Evolutionary conservation across 768 basidiomycete genomes (phyloP), one percentile per base, ranked within the genome.

Genomic region (Macrolepiota fuliginosa): DNA sequence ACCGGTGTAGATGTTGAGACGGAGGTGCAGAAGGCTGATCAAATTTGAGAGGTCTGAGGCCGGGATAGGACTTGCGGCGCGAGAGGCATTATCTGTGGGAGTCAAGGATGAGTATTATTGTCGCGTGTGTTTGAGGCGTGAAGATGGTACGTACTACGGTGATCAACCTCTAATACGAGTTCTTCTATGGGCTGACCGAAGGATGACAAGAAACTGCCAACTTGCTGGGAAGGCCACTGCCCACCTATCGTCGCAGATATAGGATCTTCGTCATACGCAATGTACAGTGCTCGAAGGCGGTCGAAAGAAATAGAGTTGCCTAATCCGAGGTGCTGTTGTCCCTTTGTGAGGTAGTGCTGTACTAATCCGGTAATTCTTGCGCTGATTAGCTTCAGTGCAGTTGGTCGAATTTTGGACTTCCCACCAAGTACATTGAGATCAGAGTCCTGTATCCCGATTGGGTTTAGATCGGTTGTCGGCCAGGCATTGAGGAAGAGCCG

Each of bases 251-350:
- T 19, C 19, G 45, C 29, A 19, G 22, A 27, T 19, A 27, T 7
- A 25, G 45, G 56, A 36, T 57, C 56, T 27, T 57, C 56, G 2
- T 57, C 45, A 32, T 57, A 57, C 13, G 56, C 56, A 11, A 57
- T 57, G 42, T 57, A 57, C 3, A 57, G 19, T 10, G 56, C 42
- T 11, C 45, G 42, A 2, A 57, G 46, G n/a, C 46, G 42, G 22
- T 57, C 46, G 27, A 57, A 29, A 22, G 56, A 57, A 9, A 57
- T 46, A 3, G 42, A 19, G 29, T 57, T 57, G 5, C 27, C 56
- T 2, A 47, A 45, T 3, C 11, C 17, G 3, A 27, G 12, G 11
- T 57, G n/a, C 3, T 25, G 15, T 22, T 6, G 35, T 12, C 12
- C 45, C n/a, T n/a, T n/a, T n/a, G n/a, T n/a, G 27, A 57, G 17